Conservation (phyloP, 2,329 filamentous ascomycete genomes). For the Fusarium globosum region DNA sequence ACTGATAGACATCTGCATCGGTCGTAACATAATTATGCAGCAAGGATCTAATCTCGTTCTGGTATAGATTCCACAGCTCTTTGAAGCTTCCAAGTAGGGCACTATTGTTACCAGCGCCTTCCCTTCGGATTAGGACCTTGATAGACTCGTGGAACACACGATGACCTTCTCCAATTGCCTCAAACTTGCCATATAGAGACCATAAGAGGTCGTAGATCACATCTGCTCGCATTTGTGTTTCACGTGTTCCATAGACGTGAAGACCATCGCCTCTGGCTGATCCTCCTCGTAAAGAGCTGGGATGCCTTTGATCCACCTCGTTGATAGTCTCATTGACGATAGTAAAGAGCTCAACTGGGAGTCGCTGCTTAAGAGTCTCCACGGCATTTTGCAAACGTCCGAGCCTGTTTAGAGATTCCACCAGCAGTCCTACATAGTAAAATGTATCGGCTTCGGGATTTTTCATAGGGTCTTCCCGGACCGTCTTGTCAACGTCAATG, state of each 20-base stretch:
- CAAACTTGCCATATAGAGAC: constrained; percentile 95
- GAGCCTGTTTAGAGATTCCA: constrained; percentile 91
- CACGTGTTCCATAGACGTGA: constrained; percentile 72
- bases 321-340: constrained; percentile 96
- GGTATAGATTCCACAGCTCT: constrained; percentile 96
- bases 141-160: constrained; percentile 94
- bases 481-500: constrained; percentile 68
- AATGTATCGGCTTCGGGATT: constrained; percentile 98
- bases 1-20: constrained; percentile 79
- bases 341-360: constrained; percentile 92
- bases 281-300: constrained; percentile 76
- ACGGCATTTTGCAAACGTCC: constrained; percentile 86
- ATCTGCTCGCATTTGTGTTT: constrained; percentile 81
- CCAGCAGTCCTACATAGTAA: constrained; percentile 86
- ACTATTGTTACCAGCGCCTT: constrained; percentile 73
- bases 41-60: constrained; percentile 95
- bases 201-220: constrained; percentile 92
- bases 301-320: constrained; percentile 92
- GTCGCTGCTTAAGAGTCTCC: constrained; percentile 88
- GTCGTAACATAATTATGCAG: constrained; percentile 97
- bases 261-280: constrained; percentile 65
- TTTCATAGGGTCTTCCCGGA: constrained; percentile 88
- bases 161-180: constrained; percentile 95
- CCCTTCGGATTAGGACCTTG: constrained; percentile 83
- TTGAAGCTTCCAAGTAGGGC: constrained; percentile 88